Evolutionary conservation across 345 rosid species (phyloP).

Genomic region (Cardamine occulta): DNA sequence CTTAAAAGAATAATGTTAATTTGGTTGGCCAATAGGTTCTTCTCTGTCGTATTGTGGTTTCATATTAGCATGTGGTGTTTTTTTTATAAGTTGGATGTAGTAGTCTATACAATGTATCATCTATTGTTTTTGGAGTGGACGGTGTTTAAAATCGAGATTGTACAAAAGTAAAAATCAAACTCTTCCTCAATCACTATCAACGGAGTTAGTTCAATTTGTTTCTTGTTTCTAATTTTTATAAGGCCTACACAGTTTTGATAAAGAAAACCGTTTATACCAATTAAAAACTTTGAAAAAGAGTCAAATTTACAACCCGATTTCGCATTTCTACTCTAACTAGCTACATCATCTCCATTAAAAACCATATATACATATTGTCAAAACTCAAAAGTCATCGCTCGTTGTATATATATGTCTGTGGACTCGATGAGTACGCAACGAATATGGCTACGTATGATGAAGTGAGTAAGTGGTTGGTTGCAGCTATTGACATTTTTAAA

Average conservation of each 20-base stretch:
- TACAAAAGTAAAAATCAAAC: neutral
- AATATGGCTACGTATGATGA: neutral
- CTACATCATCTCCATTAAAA: neutral
- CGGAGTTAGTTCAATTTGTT: neutral
- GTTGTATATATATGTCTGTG: neutral
- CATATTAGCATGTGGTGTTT: neutral
- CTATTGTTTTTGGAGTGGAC: neutral
- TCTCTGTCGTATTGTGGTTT: conserved; percentile 20
- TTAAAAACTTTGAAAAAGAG: neutral
- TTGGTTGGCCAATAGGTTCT: conserved; percentile 1
- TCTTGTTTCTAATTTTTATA: neutral
- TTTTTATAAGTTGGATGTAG: neutral
- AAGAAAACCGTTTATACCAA: neutral
- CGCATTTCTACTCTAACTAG: neutral
- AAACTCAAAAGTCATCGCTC: neutral
- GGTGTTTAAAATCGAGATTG: neutral
- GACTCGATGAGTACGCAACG: neutral
- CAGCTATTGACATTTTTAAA: neutral
- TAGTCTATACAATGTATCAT: neutral
- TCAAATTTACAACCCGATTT: neutral
- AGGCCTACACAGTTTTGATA: neutral
- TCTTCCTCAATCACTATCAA: neutral
- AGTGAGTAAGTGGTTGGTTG: neutral
- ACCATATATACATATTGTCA: neutral
- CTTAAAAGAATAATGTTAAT: conserved; percentile 6